Conservation (phyloP, 768 basidiomycete genomes). For the Russula sp. region DNA sequence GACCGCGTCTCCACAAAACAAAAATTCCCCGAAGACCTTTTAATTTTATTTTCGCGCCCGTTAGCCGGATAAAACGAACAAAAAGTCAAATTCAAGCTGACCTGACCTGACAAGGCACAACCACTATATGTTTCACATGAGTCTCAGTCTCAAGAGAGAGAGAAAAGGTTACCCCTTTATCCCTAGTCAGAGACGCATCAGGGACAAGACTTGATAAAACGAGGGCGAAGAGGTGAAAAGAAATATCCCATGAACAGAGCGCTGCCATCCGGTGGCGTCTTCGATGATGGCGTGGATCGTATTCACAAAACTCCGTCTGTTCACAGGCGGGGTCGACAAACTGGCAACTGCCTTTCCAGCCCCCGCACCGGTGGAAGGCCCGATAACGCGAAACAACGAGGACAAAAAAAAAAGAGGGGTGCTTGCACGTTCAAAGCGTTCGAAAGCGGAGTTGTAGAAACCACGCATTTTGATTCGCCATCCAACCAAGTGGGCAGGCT, state of each 20-base stretch:
- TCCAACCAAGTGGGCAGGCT: not conserved
- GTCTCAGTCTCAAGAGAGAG: not conserved
- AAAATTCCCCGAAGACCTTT: slow-evolving; percentile 7
- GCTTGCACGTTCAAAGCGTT: slow-evolving; percentile 11
- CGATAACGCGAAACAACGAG: not conserved
- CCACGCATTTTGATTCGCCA: slow-evolving; percentile 1
- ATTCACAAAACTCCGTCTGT: not conserved
- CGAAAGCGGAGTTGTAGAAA: not conserved
- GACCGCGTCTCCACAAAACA: not conserved
- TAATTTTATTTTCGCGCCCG: not conserved
- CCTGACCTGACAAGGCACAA: not conserved
- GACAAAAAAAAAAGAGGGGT: not conserved
- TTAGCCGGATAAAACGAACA: not conserved
- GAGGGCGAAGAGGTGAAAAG: slow-evolving; percentile 5
- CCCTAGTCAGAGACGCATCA: slow-evolving; percentile 6
- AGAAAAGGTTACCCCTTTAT: not conserved
- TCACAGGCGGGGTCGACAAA: not conserved
- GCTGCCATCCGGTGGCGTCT: slow-evolving; percentile 15
- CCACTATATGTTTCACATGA: not conserved
- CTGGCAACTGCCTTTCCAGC: not conserved
- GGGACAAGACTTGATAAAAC: not conserved
- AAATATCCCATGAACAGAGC: slow-evolving; percentile 1
- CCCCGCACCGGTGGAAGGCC: not conserved
- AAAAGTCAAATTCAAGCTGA: not conserved
- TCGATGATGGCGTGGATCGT: slow-evolving; percentile 5